Percentiles rank a stretch among this genome's conserved stretches.
These are phyloP conservation scores for Vigna hirtella DNA, from an alignment of 306 rosid genomes.

Conservation along the genomic window DNA sequence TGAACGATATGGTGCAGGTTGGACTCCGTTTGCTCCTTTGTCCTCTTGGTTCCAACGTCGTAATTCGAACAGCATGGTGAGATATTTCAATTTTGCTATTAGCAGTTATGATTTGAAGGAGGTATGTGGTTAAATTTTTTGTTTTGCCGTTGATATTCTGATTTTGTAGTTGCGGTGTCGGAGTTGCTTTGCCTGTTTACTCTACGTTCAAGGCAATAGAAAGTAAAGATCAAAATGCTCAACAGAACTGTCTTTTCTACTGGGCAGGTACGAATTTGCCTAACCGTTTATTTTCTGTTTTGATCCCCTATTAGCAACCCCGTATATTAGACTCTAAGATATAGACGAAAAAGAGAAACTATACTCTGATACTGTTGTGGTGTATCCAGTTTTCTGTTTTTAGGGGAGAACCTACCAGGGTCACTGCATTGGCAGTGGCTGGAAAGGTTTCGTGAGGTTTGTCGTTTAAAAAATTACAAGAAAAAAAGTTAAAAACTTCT, in stretches of 20 bases:
- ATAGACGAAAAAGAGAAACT: neutral
- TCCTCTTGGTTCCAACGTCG: constrained; percentile 81
- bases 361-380: neutral
- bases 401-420: neutral
- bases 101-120: neutral
- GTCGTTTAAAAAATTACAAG: too few species aligned
- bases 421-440: neutral
- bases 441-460: neutral
- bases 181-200: constrained; percentile 87
- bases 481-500: too few species aligned
- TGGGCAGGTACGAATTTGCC: constrained; percentile 76
- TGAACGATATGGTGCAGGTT: constrained; percentile 57
- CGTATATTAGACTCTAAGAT: neutral
- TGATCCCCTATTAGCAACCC: neutral
- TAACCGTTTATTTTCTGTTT: constrained; percentile 19
- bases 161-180: constrained; percentile 80
- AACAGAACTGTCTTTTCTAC: constrained; percentile 80
- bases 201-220: constrained; percentile 92
- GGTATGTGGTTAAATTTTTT: neutral
- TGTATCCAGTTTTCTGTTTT: neutral
- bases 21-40: constrained; percentile 85
- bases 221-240: constrained; percentile 69
- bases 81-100: constrained; percentile 18
- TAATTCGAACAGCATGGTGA: constrained; percentile 86
- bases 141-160: neutral